phyloP scores from a whole-genome alignment of 2,329 filamentous ascomycete genomes.

The Emericellopsis cladophorae region DNA sequence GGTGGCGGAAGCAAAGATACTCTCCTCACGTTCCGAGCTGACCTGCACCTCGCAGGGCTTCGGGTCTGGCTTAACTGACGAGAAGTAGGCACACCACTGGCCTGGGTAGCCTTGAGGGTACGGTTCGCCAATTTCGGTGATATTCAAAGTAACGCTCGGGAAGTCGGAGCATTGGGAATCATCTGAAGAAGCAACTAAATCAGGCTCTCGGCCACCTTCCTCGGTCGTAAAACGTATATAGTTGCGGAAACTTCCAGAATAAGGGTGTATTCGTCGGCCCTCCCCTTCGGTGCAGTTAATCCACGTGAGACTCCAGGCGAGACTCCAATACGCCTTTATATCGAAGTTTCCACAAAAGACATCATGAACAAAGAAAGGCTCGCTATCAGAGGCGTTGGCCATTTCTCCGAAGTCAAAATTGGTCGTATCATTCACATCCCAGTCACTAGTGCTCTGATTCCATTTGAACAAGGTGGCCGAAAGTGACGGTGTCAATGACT shows the following conservation, averaged over 20 bases:
- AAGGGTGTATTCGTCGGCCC: not conserved
- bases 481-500: slow-evolving; percentile 1
- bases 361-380: slow-evolving; percentile 1
- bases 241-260: not conserved
- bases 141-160: not conserved
- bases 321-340: not conserved
- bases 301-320: not conserved
- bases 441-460: slow-evolving; percentile 3
- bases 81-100: not conserved
- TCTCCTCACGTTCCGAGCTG: slow-evolving; percentile 28
- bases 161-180: slow-evolving; percentile 1
- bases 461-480: slow-evolving; percentile 1
- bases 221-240: not conserved
- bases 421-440: slow-evolving; percentile 1
- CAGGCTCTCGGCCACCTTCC: slow-evolving; percentile 1
- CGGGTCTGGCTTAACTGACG: not conserved
- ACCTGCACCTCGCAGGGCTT: slow-evolving; percentile 16
- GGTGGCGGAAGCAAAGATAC: slow-evolving; percentile 1
- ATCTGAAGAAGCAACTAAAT: not conserved
- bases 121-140: slow-evolving; percentile 1
- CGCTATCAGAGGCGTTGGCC: slow-evolving; percentile 1
- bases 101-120: not conserved
- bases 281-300: not conserved
- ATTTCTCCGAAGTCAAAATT: not conserved
- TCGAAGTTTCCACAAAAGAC: not conserved